phyloP scores from a whole-genome alignment of 768 basidiomycete genomes.

The Kwoniella botswanensis region DNA sequence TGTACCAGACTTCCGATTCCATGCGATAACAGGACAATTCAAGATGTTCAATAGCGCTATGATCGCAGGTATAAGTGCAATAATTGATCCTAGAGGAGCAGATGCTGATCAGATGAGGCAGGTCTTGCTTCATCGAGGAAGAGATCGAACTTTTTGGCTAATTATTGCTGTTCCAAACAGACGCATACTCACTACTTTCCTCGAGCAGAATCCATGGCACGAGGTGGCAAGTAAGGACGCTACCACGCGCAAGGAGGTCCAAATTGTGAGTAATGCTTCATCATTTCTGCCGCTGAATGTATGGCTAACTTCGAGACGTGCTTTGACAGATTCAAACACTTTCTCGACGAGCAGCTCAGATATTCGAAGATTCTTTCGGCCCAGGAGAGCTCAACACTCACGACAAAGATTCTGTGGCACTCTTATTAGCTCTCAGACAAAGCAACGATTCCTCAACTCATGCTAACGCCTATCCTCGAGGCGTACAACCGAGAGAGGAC shows the following conservation, averaged over 20 bases:
- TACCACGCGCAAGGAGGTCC: constrained; percentile 55
- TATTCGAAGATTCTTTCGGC: constrained; percentile 48
- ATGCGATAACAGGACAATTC: constrained; percentile 47
- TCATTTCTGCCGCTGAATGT: not conserved
- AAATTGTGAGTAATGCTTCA: constrained; percentile 43
- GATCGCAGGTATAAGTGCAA: constrained; percentile 58
- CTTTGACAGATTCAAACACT: constrained; percentile 52
- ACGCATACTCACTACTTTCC: constrained; percentile 50
- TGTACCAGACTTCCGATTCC: constrained; percentile 47
- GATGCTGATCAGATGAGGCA: constrained; percentile 56
- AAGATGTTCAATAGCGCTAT: constrained; percentile 57
- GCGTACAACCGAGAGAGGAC: constrained; percentile 30
- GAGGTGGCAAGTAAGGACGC: constrained; percentile 48
- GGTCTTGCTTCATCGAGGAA: constrained; percentile 8
- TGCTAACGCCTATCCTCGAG: constrained; percentile 26
- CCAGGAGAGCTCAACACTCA: constrained; percentile 40
- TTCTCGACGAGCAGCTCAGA: constrained; percentile 49
- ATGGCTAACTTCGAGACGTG: not conserved
- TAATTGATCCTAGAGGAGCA: constrained; percentile 54
- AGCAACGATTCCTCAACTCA: constrained; percentile 39
- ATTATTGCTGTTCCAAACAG: constrained; percentile 25
- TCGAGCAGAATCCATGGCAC: constrained; percentile 54
- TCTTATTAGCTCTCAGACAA: constrained; percentile 51
- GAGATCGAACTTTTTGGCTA: not conserved
- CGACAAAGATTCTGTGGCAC: constrained; percentile 48